Conservation (phyloP, 2,329 filamentous ascomycete genomes). For the Podosphaera aphanis region DNA sequence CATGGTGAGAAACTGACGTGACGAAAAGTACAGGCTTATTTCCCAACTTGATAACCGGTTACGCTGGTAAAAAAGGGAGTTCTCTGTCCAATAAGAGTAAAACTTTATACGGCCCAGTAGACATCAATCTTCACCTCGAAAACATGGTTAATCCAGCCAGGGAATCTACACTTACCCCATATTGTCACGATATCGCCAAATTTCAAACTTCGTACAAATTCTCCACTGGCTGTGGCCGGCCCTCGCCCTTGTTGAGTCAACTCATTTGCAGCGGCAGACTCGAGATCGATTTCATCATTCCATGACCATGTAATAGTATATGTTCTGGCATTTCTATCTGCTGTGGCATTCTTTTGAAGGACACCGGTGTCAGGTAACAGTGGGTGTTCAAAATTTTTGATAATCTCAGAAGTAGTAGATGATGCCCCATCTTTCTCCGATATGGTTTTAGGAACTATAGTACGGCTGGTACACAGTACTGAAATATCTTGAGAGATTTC, state of each 20-base stretch:
- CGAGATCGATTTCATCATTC: constrained; percentile 24
- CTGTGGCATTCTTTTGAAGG: constrained; percentile 23
- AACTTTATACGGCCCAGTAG: constrained; percentile 27
- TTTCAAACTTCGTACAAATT: constrained; percentile 30
- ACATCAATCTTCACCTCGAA: constrained; percentile 28
- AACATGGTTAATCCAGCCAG: constrained; percentile 28
- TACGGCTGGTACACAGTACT: constrained; percentile 1
- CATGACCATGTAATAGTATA: constrained; percentile 31
- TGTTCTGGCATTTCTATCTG: constrained; percentile 19
- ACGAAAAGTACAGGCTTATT: too few species aligned
- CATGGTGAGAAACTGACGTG: too few species aligned
- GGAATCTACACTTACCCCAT: constrained; percentile 35
- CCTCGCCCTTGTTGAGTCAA: constrained; percentile 24
- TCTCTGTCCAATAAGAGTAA: too few species aligned
- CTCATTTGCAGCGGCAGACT: constrained; percentile 19
- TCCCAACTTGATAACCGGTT: too few species aligned
- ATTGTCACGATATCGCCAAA: constrained; percentile 38
- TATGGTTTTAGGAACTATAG: constrained; percentile 2
- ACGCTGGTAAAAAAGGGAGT: too few species aligned
- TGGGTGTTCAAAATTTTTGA: constrained; percentile 17
- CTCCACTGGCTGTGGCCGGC: constrained; percentile 24
- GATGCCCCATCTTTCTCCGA: not conserved
- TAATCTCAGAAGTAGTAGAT: not conserved
- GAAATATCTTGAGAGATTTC: too few species aligned
- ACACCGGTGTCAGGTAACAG: constrained; percentile 16